These are phyloP conservation scores for Pseudopediastrum boryanum DNA, from an alignment of 139 green algal genomes.

Conservation along the genomic window DNA sequence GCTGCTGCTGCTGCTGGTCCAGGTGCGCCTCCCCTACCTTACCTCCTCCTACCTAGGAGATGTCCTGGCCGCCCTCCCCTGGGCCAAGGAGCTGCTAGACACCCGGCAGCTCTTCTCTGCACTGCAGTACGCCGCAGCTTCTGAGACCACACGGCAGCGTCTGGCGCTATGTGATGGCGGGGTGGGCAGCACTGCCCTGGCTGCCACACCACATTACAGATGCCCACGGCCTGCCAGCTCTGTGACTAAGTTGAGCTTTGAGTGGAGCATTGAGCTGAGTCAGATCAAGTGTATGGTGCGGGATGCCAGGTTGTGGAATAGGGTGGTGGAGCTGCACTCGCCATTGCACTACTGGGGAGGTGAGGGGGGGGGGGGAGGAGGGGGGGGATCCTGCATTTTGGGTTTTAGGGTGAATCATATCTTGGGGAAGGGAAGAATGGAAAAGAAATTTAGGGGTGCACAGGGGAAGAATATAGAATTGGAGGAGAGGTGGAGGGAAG, in stretches of 20 bases:
- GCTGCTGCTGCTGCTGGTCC: too few relatives aligned
- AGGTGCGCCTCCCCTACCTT: constrained; percentile 33
- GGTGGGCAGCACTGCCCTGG: background rate
- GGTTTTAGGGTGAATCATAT: too few relatives aligned
- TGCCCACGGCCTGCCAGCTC: constrained; percentile 19
- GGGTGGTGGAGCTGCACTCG: constrained; percentile 30
- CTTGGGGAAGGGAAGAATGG: too few relatives aligned
- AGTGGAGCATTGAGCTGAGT: constrained; percentile 32
- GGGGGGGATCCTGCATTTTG: too few relatives aligned
- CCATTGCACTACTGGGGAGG: constrained; percentile 34
- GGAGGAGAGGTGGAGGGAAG: too few relatives aligned
- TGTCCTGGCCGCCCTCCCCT: constrained; percentile 7
- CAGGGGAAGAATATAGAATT: too few relatives aligned
- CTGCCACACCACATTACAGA: constrained; percentile 25
- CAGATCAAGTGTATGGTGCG: constrained; percentile 37
- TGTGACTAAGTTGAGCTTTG: constrained; percentile 13
- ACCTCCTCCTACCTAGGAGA: constrained; percentile 26
- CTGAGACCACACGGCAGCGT: constrained; percentile 19
- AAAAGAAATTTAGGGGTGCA: too few relatives aligned
- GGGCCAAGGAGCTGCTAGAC: constrained; percentile 14
- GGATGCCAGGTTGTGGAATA: constrained; percentile 31
- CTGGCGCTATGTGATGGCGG: constrained; percentile 21
- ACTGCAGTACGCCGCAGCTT: constrained; percentile 24
- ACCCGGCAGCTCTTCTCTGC: constrained; percentile 19
- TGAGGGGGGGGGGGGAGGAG: too few relatives aligned